phyloP scores from a whole-genome alignment of 306 rosid species.

The Rosa rugosa region DNA sequence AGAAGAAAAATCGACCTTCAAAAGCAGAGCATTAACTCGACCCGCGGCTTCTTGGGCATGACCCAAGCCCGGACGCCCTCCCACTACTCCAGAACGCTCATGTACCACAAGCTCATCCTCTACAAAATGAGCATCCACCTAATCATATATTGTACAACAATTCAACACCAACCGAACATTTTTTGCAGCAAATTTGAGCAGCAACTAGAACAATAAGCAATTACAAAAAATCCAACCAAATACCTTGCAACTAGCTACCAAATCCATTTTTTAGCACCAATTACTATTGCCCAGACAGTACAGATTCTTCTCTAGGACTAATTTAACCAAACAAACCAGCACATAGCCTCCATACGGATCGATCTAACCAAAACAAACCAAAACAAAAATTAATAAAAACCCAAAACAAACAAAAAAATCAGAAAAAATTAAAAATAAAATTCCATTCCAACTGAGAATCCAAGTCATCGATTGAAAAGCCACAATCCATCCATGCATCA shows the following conservation, averaged over 20 bases:
- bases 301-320: conserved; percentile 40
- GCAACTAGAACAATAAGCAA: background rate
- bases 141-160: background rate
- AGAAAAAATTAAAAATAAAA: background rate
- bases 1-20: too few species aligned
- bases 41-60: too few species aligned
- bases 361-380: conserved; percentile 39
- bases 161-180: background rate
- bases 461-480: conserved; percentile 6
- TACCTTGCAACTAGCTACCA: conserved; percentile 80
- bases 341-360: conserved; percentile 36
- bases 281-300: conserved; percentile 27
- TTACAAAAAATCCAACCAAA: conserved; percentile 14
- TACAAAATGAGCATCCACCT: background rate
- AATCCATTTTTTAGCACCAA: conserved; percentile 58
- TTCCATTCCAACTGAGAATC: conserved; percentile 3
- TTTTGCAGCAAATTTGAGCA: conserved; percentile 6
- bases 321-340: conserved; percentile 27
- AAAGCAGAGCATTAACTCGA: too few species aligned
- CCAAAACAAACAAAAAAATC: conserved; percentile 10
- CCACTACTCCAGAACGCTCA: too few species aligned
- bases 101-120: conserved; percentile 10
- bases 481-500: background rate
- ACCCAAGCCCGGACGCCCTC: too few species aligned
- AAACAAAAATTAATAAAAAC: conserved; percentile 18